Evolutionary conservation across 2,329 filamentous ascomycete genomes (phyloP).

Genomic region (Alternaria conjuncta): DNA sequence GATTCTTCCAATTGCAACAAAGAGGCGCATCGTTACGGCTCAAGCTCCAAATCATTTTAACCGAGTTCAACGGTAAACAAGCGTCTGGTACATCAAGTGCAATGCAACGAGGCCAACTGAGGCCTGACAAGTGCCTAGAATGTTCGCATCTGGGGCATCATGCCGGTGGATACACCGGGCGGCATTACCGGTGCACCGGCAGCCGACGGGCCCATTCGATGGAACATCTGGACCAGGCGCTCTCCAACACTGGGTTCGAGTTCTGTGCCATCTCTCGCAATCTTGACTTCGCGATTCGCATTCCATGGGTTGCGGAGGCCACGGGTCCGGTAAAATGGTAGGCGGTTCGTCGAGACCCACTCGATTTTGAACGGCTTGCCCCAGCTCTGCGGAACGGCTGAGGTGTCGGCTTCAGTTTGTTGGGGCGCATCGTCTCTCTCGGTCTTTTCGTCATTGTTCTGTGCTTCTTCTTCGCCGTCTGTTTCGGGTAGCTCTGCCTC

Average conservation of each 20-base stretch:
- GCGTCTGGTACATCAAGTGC: constrained; percentile 1
- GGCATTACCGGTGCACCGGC: constrained; percentile 28
- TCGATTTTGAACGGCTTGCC: constrained; percentile 91
- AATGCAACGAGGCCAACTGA: constrained; percentile 4
- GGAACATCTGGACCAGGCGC: constrained; percentile 80
- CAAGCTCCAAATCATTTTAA: not conserved
- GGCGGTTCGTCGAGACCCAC: constrained; percentile 82
- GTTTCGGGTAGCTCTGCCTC: constrained; percentile 73
- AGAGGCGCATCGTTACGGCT: not conserved
- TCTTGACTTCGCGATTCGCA: constrained; percentile 92
- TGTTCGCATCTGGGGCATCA: constrained; percentile 39
- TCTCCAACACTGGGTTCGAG: constrained; percentile 82
- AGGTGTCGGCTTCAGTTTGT: constrained; percentile 46
- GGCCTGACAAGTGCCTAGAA: constrained; percentile 22
- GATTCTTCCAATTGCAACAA: not conserved
- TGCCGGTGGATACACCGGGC: constrained; percentile 28
- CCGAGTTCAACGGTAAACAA: not conserved
- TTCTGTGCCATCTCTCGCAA: constrained; percentile 92
- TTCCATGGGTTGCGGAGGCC: constrained; percentile 94
- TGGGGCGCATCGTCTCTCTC: constrained; percentile 38
- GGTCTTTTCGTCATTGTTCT: constrained; percentile 56
- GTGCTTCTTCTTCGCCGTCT: constrained; percentile 52
- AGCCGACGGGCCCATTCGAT: constrained; percentile 41
- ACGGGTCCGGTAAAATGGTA: constrained; percentile 88
- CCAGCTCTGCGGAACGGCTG: constrained; percentile 67